Base-by-base conservation (phyloP, 2,329 filamentous ascomycete species). In the Cytospora piceicola region DNA sequence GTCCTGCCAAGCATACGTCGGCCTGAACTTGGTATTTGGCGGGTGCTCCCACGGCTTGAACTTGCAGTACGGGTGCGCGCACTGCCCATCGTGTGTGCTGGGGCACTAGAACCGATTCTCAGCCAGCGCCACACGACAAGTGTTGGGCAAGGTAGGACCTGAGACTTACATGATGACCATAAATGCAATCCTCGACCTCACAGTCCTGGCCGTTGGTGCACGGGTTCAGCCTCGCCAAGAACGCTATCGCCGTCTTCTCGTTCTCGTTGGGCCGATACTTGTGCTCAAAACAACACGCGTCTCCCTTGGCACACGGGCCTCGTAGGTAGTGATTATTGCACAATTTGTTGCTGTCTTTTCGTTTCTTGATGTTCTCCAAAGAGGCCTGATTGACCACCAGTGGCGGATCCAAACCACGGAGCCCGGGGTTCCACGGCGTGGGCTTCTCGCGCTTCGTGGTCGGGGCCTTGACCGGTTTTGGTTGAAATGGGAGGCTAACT, bases 241-340 rank as follows among this genome's bases (percentile, higher is more conserved):
- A 82, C 0, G 82, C 80, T 67, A 89, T 84, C 2, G 85, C 86
- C 42, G 80, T 80, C 60, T 84, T 76, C 71, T 89, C 86, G 3
- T 87, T 85, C 27, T 78, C 75, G 6, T 78, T 81, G 3, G 83
- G 80, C 68, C 78, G 81, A 71, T 87, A 83, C 55, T 82, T 77
- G 73, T 89, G 86, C 65, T 84, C 82, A 70, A 87, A 89, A 58
- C 76, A 77, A 74, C 86, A 89, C 6, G 78, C 76, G n/a, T 81
- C 77, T 12, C 79, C 80, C 70, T 86, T 88, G 57, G 78, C 72
- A 69, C 86, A 89, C 0, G 82, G 82, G 0, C 85, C 85, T 22
- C 84, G 79, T 34, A 89, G 79, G 71, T 85, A 88, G 71, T 87
- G 84, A 58, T 86, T 86, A 72, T 88, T 88, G 78, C 86, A 89